These are phyloP conservation scores for Effrenium voratum DNA, from an alignment of 73 alveolate genomes.

Conservation along the genomic window DNA sequence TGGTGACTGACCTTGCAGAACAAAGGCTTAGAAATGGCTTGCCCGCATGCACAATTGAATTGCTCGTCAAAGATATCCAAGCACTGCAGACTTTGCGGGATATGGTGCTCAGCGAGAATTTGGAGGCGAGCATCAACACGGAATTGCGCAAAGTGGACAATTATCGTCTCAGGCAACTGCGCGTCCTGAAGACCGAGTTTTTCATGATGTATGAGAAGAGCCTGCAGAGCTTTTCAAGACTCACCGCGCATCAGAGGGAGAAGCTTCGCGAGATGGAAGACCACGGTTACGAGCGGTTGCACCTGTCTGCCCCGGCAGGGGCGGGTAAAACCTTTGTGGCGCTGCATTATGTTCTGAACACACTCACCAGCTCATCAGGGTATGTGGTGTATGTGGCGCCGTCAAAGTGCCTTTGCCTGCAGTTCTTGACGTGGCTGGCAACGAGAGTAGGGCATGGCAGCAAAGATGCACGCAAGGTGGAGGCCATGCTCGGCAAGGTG, in stretches of 20 bases:
- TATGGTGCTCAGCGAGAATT: background rate
- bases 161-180: background rate
- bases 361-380: background rate
- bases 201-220: background rate
- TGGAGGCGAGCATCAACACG: background rate
- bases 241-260: background rate
- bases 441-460: background rate
- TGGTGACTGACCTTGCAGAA: background rate
- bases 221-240: background rate
- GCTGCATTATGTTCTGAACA: background rate
- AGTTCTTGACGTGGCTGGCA: background rate
- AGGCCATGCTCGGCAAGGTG: too few relatives aligned
- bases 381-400: slow-evolving; percentile 19
- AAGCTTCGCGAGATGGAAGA: background rate
- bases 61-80: background rate
- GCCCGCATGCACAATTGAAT: background rate
- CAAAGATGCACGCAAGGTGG: too few relatives aligned
- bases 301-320: slow-evolving; percentile 38
- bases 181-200: background rate
- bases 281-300: background rate
- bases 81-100: slow-evolving; percentile 14
- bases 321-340: slow-evolving; percentile 55
- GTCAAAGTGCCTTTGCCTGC: background rate
- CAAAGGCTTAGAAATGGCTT: background rate
- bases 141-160: background rate